These are phyloP conservation scores for Candolleomyces aberdarensis DNA, from an alignment of 768 basidiomycete genomes.

Conservation along the genomic window DNA sequence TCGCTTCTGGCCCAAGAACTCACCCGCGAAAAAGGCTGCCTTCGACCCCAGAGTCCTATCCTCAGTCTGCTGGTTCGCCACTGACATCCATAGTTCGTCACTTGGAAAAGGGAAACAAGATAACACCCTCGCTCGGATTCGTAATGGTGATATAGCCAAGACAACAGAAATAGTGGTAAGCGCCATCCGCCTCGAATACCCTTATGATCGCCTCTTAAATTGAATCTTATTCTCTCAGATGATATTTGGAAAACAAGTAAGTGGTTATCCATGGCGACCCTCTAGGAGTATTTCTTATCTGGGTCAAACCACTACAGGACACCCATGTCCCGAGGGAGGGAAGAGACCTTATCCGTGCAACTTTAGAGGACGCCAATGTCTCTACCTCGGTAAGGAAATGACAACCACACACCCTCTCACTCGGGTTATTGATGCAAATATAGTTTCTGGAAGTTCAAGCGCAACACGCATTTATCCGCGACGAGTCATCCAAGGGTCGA, in stretches of 20 bases:
- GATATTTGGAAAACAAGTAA: constrained; percentile 93
- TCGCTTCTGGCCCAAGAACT: no score
- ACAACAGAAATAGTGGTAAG: constrained; percentile 85
- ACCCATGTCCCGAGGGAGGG: constrained; percentile 91
- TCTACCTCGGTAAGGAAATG: constrained; percentile 56
- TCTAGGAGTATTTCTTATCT: no score
- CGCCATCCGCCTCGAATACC: background rate
- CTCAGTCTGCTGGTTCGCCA: constrained; percentile 92
- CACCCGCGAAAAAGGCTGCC: constrained; percentile 55
- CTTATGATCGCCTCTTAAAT: background rate
- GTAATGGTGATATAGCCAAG: constrained; percentile 68
- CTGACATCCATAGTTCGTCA: constrained; percentile 86
- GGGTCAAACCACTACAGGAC: constrained; percentile 45
- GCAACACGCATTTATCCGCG: constrained; percentile 94
- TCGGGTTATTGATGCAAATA: background rate
- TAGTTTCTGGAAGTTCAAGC: constrained; percentile 96
- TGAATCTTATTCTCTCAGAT: constrained; percentile 42
- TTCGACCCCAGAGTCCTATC: constrained; percentile 83
- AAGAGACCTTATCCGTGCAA: constrained; percentile 78
- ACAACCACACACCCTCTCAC: background rate
- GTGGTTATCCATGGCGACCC: background rate
- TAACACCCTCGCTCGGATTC: constrained; percentile 72
- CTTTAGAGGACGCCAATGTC: constrained; percentile 78
- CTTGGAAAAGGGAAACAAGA: constrained; percentile 85
- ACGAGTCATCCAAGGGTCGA: constrained; percentile 87